phyloP scores from a whole-genome alignment of 805 yeast species.

The Pichia rugopelliculosa region DNA sequence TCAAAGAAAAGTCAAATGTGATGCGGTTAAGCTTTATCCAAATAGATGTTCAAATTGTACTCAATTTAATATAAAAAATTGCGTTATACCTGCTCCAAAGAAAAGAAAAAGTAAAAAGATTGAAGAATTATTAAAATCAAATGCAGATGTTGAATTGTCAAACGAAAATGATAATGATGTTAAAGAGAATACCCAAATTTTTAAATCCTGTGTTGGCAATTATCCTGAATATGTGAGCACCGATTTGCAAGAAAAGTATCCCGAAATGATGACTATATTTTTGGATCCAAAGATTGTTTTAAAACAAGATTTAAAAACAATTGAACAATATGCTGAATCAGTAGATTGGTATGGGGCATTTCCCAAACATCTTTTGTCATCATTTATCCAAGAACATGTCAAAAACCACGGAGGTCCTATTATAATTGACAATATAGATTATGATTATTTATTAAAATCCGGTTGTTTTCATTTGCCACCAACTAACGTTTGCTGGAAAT shows the following conservation, averaged over 20 bases:
- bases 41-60: conserved; percentile 55
- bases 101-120: conserved; percentile 21
- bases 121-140: conserved; percentile 13
- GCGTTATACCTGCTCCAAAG: conserved; percentile 50
- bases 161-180: not conserved
- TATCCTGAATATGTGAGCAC: conserved; percentile 16
- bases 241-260: conserved; percentile 19
- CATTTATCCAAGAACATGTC: conserved; percentile 13
- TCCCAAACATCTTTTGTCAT: conserved; percentile 26
- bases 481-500: conserved; percentile 47
- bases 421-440: conserved; percentile 15
- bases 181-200: not conserved
- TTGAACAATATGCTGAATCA: not conserved
- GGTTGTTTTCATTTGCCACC: conserved; percentile 71
- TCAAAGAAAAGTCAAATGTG: conserved; percentile 74
- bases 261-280: conserved; percentile 16
- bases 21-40: conserved; percentile 50
- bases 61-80: conserved; percentile 59
- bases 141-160: conserved; percentile 8
- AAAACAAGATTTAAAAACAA: conserved; percentile 7
- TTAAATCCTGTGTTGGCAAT: not conserved
- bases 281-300: conserved; percentile 19
- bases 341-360: conserved; percentile 14
- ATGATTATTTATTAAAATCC: conserved; percentile 15
- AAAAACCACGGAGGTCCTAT: conserved; percentile 7